Percentiles rank a stretch among this genome's conserved stretches.
Evolutionary conservation across 257 asterid species (phyloP).

Genomic region (Plantago major): DNA sequence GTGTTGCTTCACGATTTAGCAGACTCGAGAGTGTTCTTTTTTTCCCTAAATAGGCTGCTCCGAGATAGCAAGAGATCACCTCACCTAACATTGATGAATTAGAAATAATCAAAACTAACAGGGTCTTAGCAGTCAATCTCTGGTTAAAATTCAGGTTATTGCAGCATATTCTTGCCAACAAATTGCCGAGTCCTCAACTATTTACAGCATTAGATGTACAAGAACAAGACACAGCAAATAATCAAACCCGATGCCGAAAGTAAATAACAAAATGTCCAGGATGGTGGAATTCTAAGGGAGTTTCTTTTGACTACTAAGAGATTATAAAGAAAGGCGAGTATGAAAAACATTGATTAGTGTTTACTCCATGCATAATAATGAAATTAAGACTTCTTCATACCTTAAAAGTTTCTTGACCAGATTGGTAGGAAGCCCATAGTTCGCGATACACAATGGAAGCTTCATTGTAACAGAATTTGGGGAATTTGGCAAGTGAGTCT

Average conservation of each 20-base stretch:
- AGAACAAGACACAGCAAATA: conserved; percentile 2
- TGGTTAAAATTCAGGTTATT: not conserved
- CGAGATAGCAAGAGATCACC: too few species aligned
- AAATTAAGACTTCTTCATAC: conserved; percentile 34
- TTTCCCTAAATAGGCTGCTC: too few species aligned
- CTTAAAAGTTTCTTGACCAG: conserved; percentile 87
- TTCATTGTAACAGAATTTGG: conserved; percentile 80
- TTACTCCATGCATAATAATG: conserved; percentile 16
- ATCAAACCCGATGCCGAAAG: conserved; percentile 15
- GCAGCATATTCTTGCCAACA: not conserved
- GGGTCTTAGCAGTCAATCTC: not conserved
- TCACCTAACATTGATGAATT: too few species aligned
- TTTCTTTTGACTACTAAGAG: conserved; percentile 1
- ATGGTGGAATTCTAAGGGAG: too few species aligned
- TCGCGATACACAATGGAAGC: conserved; percentile 57
- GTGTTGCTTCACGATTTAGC: too few species aligned
- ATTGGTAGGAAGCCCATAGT: conserved; percentile 92
- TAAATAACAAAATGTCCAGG: too few species aligned
- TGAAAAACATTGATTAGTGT: too few species aligned
- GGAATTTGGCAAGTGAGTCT: conserved; percentile 92
- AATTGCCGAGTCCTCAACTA: conserved; percentile 4
- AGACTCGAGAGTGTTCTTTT: too few species aligned
- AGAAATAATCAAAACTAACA: not conserved
- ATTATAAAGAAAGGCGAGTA: conserved; percentile 1
- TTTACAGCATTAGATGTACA: conserved; percentile 5